These are phyloP conservation scores for Lepidium didymum DNA, from an alignment of 345 rosid genomes.

Conservation along the genomic window DNA sequence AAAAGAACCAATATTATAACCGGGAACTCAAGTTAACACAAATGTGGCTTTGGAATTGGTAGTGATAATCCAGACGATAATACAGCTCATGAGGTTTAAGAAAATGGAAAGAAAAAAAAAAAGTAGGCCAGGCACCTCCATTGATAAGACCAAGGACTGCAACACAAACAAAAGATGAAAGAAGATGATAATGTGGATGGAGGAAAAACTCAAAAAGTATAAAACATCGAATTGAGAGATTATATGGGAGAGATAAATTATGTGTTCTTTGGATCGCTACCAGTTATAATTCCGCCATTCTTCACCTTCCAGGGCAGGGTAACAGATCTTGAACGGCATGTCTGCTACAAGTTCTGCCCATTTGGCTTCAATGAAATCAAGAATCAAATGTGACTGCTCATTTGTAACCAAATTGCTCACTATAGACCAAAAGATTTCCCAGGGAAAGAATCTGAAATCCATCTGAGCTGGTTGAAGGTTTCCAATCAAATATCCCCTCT, in stretches of 20 bases:
- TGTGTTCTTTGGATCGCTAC: slow-evolving; percentile 95
- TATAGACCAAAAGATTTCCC: slow-evolving; percentile 78
- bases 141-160: slow-evolving; percentile 98
- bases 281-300: slow-evolving; percentile 84
- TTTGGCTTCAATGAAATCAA: slow-evolving; percentile 75
- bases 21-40: not conserved
- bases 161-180: slow-evolving; percentile 22
- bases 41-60: not conserved
- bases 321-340: slow-evolving; percentile 82
- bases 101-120: slow-evolving; percentile 31
- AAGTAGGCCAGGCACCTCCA: slow-evolving; percentile 93
- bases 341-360: slow-evolving; percentile 81
- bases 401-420: slow-evolving; percentile 59
- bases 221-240: not conserved
- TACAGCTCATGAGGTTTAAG: not conserved
- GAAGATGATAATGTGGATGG: not conserved
- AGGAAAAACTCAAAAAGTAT: not conserved
- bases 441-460: slow-evolving; percentile 92
- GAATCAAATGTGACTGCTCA: slow-evolving; percentile 84
- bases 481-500: slow-evolving; percentile 81
- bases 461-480: slow-evolving; percentile 94
- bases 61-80: not conserved
- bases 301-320: slow-evolving; percentile 80
- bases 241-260: slow-evolving; percentile 24
- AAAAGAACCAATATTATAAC: not conserved